Conservation (phyloP, 2,329 filamentous ascomycete genomes). For the Aspergillus pseudoviridinutans region DNA sequence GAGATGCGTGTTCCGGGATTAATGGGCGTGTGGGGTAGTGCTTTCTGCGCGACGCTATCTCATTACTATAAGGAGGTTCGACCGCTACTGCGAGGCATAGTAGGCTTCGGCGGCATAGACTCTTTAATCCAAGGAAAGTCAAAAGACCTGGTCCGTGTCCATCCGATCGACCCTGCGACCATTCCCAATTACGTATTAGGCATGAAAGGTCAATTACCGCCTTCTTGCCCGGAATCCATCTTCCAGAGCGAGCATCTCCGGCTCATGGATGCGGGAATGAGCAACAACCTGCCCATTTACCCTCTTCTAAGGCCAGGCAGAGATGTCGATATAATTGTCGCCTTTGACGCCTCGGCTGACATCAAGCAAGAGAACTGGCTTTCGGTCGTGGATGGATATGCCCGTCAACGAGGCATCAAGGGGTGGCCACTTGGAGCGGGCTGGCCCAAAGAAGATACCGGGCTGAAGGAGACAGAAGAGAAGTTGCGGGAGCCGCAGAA, state of each 20-base stretch:
- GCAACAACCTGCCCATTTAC: conserved; percentile 95
- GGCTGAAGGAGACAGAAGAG: conserved; percentile 56
- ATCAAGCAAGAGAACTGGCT: conserved; percentile 94
- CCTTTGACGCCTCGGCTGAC: conserved; percentile 92
- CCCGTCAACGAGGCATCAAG: conserved; percentile 80
- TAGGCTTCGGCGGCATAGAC: conserved; percentile 74
- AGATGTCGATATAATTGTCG: conserved; percentile 82
- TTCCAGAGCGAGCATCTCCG: conserved; percentile 68
- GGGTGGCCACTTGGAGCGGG: conserved; percentile 95
- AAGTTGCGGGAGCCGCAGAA: conserved; percentile 67
- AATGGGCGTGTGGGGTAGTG: conserved; percentile 93
- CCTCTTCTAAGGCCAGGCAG: conserved; percentile 84
- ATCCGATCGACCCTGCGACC: conserved; percentile 86
- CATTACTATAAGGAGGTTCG: conserved; percentile 94
- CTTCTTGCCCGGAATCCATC: conserved; percentile 73
- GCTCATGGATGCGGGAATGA: conserved; percentile 97
- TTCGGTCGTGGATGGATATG: conserved; percentile 88
- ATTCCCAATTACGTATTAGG: conserved; percentile 87
- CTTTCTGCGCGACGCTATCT: conserved; percentile 90
- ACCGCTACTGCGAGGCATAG: conserved; percentile 71
- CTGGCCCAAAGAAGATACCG: conserved; percentile 68
- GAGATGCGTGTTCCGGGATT: conserved; percentile 80
- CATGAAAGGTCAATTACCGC: conserved; percentile 70
- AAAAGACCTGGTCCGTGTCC: conserved; percentile 82
- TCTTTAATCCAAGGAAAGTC: conserved; percentile 77